A percentile compares a stretch with the other conserved stretches of the same genome.
phyloP scores from a whole-genome alignment of 176 grass and related monocot species.

The Carex littledalei region DNA sequence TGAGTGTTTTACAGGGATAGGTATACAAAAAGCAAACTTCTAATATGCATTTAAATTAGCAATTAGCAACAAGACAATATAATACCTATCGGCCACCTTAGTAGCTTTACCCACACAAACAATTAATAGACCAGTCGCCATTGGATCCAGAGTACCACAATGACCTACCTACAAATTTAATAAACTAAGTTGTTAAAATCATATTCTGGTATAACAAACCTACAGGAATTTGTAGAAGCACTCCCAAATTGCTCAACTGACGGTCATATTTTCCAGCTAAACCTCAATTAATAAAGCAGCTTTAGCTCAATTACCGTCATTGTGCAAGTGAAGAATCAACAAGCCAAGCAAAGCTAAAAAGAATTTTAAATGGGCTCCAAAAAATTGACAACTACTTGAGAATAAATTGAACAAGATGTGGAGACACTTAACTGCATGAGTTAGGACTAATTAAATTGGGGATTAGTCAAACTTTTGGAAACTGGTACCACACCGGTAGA shows the following conservation, averaged over 20 bases:
- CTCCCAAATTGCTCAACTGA: not conserved
- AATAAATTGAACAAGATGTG: not conserved
- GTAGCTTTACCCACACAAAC: slow-evolving; percentile 98
- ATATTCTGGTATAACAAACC: not conserved
- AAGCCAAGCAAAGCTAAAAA: not conserved
- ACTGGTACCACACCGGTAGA: not conserved
- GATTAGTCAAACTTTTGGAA: not conserved
- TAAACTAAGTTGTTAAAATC: slow-evolving; percentile 19
- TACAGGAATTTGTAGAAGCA: not conserved
- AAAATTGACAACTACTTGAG: not conserved
- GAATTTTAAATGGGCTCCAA: not conserved
- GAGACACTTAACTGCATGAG: not conserved
- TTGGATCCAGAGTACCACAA: slow-evolving; percentile 90
- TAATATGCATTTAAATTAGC: slow-evolving; percentile 1
- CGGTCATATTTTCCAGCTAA: not conserved
- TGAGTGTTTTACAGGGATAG: not conserved
- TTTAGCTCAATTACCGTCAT: not conserved
- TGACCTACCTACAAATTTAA: slow-evolving; percentile 62
- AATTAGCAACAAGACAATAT: not conserved
- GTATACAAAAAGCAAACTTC: not conserved
- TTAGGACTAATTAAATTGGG: not conserved
- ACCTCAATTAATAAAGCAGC: not conserved
- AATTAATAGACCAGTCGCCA: slow-evolving; percentile 90
- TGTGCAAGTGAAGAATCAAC: not conserved
- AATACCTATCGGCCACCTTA: slow-evolving; percentile 91